phyloP scores from a whole-genome alignment of 768 basidiomycete species.

The Galerina sulciceps region DNA sequence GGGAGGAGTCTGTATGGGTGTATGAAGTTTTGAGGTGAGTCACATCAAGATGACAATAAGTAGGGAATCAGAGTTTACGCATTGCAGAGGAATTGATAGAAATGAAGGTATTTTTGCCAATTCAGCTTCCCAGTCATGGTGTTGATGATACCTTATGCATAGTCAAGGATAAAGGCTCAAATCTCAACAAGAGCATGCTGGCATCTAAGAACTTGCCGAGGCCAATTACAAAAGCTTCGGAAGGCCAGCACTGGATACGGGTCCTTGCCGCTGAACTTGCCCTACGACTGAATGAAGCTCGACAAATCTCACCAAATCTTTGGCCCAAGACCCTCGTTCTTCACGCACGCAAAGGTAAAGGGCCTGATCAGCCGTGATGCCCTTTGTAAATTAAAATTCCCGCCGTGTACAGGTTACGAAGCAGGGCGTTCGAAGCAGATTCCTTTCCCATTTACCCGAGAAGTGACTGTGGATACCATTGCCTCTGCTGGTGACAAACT shows the following conservation, averaged over 20 bases:
- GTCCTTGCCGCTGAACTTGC: slow-evolving; percentile 91
- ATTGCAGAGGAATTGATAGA: slow-evolving; percentile 79
- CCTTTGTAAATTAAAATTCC: neutral
- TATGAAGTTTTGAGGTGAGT: slow-evolving; percentile 85
- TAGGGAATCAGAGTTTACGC: neutral
- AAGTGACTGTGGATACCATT: slow-evolving; percentile 78
- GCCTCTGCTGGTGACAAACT: slow-evolving; percentile 77
- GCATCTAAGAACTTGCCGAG: slow-evolving; percentile 93
- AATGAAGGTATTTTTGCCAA: slow-evolving; percentile 66
- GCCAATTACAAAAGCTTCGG: slow-evolving; percentile 70
- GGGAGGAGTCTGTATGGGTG: slow-evolving; percentile 87
- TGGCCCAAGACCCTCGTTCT: slow-evolving; percentile 95
- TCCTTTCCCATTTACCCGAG: slow-evolving; percentile 82
- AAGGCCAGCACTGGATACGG: slow-evolving; percentile 90
- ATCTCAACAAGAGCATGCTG: slow-evolving; percentile 88
- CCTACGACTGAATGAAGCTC: slow-evolving; percentile 80
- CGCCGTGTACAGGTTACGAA: slow-evolving; percentile 56
- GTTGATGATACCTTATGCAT: slow-evolving; percentile 13
- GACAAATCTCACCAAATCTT: slow-evolving; percentile 69
- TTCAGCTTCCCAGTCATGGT: neutral
- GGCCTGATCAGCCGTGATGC: slow-evolving; percentile 15
- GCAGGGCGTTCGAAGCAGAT: slow-evolving; percentile 78
- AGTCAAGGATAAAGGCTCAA: slow-evolving; percentile 84
- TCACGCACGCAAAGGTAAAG: slow-evolving; percentile 69
- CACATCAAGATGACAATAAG: neutral